Evolutionary conservation across 2,329 filamentous ascomycete genomes (phyloP).

Genomic region (Paramyrothecium roridum): DNA sequence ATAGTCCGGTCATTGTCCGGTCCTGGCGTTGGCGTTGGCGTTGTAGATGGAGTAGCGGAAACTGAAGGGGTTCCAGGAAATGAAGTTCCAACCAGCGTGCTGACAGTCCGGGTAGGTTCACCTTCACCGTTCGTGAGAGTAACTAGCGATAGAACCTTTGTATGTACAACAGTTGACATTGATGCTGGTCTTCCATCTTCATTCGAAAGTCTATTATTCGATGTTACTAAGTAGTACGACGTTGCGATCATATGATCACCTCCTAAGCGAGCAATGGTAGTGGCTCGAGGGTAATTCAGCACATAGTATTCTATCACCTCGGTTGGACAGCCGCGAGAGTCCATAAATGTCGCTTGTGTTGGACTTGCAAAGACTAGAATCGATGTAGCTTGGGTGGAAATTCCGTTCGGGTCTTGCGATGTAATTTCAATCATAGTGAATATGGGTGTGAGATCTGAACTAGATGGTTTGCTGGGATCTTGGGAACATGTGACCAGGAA

Average conservation of each 20-base stretch:
- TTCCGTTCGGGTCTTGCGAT: not conserved
- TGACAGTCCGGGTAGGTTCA: not conserved
- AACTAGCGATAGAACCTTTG: not conserved
- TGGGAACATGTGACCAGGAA: not conserved
- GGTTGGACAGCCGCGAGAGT: not conserved
- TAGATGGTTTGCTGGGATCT: not conserved
- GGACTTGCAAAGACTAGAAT: not conserved
- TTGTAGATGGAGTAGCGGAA: not conserved
- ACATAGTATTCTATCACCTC: not conserved
- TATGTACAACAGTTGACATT: not conserved
- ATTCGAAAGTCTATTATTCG: not conserved
- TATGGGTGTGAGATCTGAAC: not conserved
- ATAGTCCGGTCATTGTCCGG: not conserved
- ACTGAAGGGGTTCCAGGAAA: too few relatives aligned
- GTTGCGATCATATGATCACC: not conserved
- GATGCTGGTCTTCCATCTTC: not conserved
- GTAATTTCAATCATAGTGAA: not conserved
- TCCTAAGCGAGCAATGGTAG: not conserved
- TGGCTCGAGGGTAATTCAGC: not conserved
- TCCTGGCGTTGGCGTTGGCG: not conserved
- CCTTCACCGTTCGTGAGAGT: not conserved
- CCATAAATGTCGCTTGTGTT: not conserved
- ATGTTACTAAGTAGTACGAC: not conserved
- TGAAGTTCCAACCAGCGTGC: not conserved
- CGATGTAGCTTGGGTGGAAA: not conserved